Base-by-base conservation (phyloP, 169 alveolate species). In the Babesia bovis region DNA sequence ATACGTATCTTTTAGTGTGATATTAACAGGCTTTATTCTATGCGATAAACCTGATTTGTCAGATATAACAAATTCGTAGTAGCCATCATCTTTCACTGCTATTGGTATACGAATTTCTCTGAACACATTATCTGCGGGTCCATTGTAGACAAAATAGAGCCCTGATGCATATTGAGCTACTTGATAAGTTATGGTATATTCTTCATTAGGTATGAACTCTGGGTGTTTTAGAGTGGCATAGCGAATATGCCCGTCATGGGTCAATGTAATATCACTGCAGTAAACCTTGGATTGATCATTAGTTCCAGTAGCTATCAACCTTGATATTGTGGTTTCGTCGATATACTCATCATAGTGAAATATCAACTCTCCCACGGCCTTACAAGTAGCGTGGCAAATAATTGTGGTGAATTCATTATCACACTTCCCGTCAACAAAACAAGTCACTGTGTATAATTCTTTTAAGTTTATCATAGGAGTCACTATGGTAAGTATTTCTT, bases 81-180 rank as follows among this genome's bases (percentile, higher is more conserved):
- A 6, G 4, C 73, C 60, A 17, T n/a, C 4, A 0, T 15, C 23
- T 4, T 30, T 7, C 19, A 49, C n/a, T 19, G 42, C 13, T n/a
- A 49, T 26, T 13, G 73, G 73, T 12, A 44, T 38, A 25, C 3
- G 32, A 12, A 63, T 63, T 47, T 63, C 73, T 23, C 49, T 44
- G 53, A 63, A 49, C 5, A 6, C 25, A 15, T 0, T 1, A 12
- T 63, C 51, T 9, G 73, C 13, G 23, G n/a, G 26, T 2, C 73
- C 73, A 42, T 5, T n/a, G 38, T 63, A 49, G 5, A 63, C 41
- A 52, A 63, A 49, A 7, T 0, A 17, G 13, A 44, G 23, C 25
- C 49, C 4, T 3, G 40, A 3, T 3, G 32, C 33, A 28, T 21
- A 50, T 28, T 7, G 30, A 0, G 44, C 33, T 45, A 60, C 4